Base-by-base conservation (phyloP, 2,329 filamentous ascomycete species). In the Botryotinia narcissicola region DNA sequence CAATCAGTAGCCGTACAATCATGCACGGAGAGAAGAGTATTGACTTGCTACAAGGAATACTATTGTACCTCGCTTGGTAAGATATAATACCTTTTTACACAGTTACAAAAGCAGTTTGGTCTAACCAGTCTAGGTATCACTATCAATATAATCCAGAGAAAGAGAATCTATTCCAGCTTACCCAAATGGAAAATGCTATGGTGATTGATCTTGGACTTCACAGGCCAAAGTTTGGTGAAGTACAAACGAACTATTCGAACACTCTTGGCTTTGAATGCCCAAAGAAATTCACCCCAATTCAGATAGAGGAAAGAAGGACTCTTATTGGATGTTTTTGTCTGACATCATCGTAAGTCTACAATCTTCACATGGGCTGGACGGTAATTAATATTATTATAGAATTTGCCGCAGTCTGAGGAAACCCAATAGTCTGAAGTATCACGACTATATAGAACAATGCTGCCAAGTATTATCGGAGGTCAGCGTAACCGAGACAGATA, bases 41-140 rank as follows among this genome's bases (percentile, higher is more conserved):
- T 35, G 87, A 90, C 76, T 76, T 90, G 25, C 78, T 90, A 1
- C 86, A 89, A 75, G 88, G 88, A 4, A 80, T 90, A 32, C 80
- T 90, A 40, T 84, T 90, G 9, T 90, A 90, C 75, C 85, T 86
- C 68, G 82, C 85, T 29, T 90, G 88, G 88, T 90, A 80, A 76
- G 12, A 37, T 22, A 14, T 32, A n/a, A 35, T 32, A 44, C 22
- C 22, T 48, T 4, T 54, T 18, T 18, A 12, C 37, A n/a, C 16
- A 6, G 7, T n/a, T 14, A 25, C 22, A 66, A 8, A 66, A 48
- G 44, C 14, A 5, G 62, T 35, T 73, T 40, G 7, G 60, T 51
- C n/a, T 68, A n/a, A 59, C 35, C 10, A 66, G 48, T 20, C 37
- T 62, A 79, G 78, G 77, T 78, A 79, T 73, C 80, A 81, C 68